These are phyloP conservation scores for Mycena sp. DNA, from an alignment of 1,284 basidiomycete genomes.

Conservation along the genomic window DNA sequence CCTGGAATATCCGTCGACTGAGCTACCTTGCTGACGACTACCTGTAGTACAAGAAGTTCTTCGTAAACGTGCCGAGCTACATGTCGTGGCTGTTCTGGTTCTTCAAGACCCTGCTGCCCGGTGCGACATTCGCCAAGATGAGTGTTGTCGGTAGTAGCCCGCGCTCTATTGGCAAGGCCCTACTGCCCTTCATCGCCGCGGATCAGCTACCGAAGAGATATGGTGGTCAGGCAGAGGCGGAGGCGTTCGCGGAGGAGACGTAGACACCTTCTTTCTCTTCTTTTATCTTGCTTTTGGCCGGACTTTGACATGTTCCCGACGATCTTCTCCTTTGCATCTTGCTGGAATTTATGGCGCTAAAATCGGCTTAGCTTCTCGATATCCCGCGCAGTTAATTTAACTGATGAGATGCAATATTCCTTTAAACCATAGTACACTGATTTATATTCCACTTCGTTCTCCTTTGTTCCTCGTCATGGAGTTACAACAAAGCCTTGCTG, in stretches of 20 bases:
- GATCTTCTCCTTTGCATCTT: too few species aligned
- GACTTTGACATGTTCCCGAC: too few species aligned
- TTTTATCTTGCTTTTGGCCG: too few species aligned
- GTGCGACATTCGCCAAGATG: conserved; percentile 81
- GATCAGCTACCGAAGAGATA: conserved; percentile 72
- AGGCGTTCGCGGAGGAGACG: conserved; percentile 23
- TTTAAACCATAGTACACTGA: too few species aligned
- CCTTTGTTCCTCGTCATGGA: too few species aligned
- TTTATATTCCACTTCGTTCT: too few species aligned
- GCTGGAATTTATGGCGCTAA: too few species aligned
- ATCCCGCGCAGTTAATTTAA: too few species aligned
- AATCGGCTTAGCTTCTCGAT: too few species aligned
- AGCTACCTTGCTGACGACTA: neutral
- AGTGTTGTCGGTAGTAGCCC: conserved; percentile 73
- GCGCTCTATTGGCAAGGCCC: conserved; percentile 63
- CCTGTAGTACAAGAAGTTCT: conserved; percentile 75
- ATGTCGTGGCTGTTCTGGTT: conserved; percentile 84
- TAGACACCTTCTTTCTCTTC: neutral
- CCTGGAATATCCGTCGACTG: neutral
- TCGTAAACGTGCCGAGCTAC: conserved; percentile 79
- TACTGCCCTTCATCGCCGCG: conserved; percentile 62
- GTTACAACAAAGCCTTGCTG: too few species aligned
- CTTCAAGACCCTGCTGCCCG: conserved; percentile 78
- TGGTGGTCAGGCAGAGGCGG: conserved; percentile 63
- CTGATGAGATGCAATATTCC: too few species aligned